These are phyloP conservation scores for Kuraishia cidri DNA, from an alignment of 805 yeast species.

Conservation along the genomic window DNA sequence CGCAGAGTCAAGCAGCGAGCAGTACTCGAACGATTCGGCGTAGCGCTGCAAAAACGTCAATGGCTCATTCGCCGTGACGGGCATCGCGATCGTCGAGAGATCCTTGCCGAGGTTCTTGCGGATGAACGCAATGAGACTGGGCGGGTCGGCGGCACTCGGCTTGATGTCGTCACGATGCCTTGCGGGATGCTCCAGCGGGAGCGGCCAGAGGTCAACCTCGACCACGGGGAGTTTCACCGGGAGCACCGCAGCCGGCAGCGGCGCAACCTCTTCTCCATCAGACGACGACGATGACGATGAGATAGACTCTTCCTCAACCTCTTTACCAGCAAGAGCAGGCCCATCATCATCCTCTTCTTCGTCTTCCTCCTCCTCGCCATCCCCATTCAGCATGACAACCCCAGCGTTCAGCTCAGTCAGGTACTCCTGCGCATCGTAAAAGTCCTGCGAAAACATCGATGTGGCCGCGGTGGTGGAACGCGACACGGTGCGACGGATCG, in stretches of 20 bases:
- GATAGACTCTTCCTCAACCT: slow-evolving; percentile 1
- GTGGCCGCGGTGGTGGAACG: slow-evolving; percentile 10
- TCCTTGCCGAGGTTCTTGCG: slow-evolving; percentile 93
- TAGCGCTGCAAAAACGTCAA: slow-evolving; percentile 71
- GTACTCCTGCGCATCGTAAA: slow-evolving; percentile 63
- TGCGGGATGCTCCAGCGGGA: slow-evolving; percentile 39
- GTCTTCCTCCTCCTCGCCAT: slow-evolving; percentile 9
- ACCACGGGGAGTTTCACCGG: slow-evolving; percentile 1
- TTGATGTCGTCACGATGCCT: slow-evolving; percentile 51
- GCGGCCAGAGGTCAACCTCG: slow-evolving; percentile 48
- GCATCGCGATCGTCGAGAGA: slow-evolving; percentile 79
- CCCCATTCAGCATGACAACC: slow-evolving; percentile 43
- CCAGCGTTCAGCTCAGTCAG: slow-evolving; percentile 37
- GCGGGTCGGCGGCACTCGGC: slow-evolving; percentile 61
- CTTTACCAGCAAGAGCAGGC: neutral
- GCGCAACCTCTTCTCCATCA: neutral
- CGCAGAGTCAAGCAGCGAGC: slow-evolving; percentile 57
- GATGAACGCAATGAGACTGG: slow-evolving; percentile 69
- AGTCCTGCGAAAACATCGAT: slow-evolving; percentile 40
- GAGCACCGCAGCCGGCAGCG: neutral
- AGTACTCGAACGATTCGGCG: slow-evolving; percentile 74
- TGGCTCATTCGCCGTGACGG: slow-evolving; percentile 92
- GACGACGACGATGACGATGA: neutral
- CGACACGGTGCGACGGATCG: neutral
- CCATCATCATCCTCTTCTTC: slow-evolving; percentile 9